Conservation (phyloP, 441 rosid genomes). For the Codiaeum variegatum region DNA sequence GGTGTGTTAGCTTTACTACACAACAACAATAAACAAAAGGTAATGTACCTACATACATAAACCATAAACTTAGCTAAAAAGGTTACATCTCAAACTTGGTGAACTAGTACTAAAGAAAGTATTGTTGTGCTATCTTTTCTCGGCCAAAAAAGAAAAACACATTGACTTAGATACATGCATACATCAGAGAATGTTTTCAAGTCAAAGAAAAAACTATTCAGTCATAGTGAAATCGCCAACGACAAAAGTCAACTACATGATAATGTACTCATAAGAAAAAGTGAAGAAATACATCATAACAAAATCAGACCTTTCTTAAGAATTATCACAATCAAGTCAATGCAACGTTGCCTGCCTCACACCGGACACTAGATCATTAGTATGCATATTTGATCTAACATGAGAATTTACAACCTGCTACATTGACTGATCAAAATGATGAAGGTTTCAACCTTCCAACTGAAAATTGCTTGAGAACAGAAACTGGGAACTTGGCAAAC, state of each 20-base stretch:
- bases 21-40: not conserved
- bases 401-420: not conserved
- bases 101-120: not conserved
- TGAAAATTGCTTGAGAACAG: not conserved
- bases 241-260: not conserved
- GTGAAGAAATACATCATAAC: not conserved
- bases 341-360: not conserved
- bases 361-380: not conserved
- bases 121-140: not conserved
- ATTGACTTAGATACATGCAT: not conserved
- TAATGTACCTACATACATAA: too few species aligned
- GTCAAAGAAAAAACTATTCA: not conserved
- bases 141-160: not conserved
- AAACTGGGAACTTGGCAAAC: slow-evolving; percentile 9
- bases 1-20: too few species aligned
- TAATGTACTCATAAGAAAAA: not conserved
- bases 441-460: too few species aligned
- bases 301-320: not conserved
- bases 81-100: not conserved
- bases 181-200: not conserved
- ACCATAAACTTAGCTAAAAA: not conserved
- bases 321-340: not conserved
- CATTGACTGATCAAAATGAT: not conserved
- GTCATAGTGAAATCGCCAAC: not conserved
- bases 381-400: not conserved